phyloP scores from a whole-genome alignment of 129 eudicot species.

The Chrysanthemum lavandulifolium region DNA sequence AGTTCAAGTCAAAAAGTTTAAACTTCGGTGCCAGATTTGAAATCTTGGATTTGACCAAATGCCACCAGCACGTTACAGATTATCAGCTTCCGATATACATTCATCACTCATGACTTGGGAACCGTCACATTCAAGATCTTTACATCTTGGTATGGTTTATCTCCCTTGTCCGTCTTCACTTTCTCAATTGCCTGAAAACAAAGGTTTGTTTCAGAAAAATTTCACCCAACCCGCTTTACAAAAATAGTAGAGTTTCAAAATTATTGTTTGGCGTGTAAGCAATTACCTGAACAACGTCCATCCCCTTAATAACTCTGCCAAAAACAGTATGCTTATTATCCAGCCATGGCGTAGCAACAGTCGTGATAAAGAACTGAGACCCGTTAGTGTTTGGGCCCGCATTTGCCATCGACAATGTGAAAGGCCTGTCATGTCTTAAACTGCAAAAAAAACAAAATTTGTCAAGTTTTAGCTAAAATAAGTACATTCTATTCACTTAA shows the following conservation, averaged over 20 bases:
- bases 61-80: conserved; percentile 15
- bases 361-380: conserved; percentile 95
- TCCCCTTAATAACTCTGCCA: conserved; percentile 90
- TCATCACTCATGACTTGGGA: conserved; percentile 58
- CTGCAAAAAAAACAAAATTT: conserved; percentile 43
- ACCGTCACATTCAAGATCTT: conserved; percentile 87
- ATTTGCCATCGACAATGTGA: conserved; percentile 97
- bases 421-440: conserved; percentile 97
- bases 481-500: neutral
- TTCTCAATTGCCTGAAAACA: conserved; percentile 78
- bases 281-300: conserved; percentile 98
- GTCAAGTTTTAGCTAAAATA: neutral
- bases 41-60: conserved; percentile 7
- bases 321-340: conserved; percentile 99
- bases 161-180: conserved; percentile 91
- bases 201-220: neutral
- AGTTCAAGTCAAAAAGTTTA: neutral
- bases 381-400: conserved; percentile 99
- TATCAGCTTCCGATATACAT: neutral
- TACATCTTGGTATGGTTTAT: conserved; percentile 93
- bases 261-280: neutral
- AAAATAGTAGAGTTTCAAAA: neutral
- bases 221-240: neutral
- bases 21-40: conserved; percentile 13
- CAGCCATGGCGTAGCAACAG: conserved; percentile 99